A percentile compares a stretch with the other conserved stretches of the same genome.
These are phyloP conservation scores for Talaromyces sp. DNA, from an alignment of 2,329 filamentous ascomycete species.

Conservation along the genomic window DNA sequence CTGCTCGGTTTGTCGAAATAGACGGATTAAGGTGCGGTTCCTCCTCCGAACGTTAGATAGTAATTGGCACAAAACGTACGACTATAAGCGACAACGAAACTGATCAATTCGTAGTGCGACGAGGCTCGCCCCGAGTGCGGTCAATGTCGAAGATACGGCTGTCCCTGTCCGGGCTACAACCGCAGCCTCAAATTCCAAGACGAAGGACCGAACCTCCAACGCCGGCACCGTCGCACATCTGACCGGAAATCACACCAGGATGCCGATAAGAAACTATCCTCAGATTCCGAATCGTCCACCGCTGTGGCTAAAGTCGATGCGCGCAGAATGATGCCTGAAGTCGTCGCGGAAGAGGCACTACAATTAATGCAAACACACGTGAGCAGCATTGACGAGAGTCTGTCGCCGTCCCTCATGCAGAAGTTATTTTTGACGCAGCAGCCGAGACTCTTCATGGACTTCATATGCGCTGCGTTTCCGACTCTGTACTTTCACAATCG, in stretches of 20 bases:
- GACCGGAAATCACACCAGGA: slow-evolving; percentile 20
- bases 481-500: slow-evolving; percentile 31
- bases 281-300: slow-evolving; percentile 1
- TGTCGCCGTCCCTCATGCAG: slow-evolving; percentile 29
- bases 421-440: slow-evolving; percentile 27
- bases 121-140: slow-evolving; percentile 28
- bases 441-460: slow-evolving; percentile 28
- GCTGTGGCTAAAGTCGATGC: neutral
- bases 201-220: slow-evolving; percentile 29
- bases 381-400: slow-evolving; percentile 23
- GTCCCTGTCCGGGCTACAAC: slow-evolving; percentile 27
- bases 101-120: slow-evolving; percentile 27
- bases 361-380: slow-evolving; percentile 16
- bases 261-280: neutral
- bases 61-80: neutral
- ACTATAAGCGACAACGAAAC: neutral
- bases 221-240: slow-evolving; percentile 22
- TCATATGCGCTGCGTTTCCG: slow-evolving; percentile 27
- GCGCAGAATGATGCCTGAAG: slow-evolving; percentile 13
- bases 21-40: slow-evolving; percentile 36
- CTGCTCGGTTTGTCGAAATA: slow-evolving; percentile 40
- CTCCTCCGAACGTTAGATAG: neutral
- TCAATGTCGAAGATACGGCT: slow-evolving; percentile 30
- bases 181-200: slow-evolving; percentile 31
- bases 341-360: slow-evolving; percentile 15